phyloP scores from a whole-genome alignment of 306 rosid species.

The Sicyos baderoa region DNA sequence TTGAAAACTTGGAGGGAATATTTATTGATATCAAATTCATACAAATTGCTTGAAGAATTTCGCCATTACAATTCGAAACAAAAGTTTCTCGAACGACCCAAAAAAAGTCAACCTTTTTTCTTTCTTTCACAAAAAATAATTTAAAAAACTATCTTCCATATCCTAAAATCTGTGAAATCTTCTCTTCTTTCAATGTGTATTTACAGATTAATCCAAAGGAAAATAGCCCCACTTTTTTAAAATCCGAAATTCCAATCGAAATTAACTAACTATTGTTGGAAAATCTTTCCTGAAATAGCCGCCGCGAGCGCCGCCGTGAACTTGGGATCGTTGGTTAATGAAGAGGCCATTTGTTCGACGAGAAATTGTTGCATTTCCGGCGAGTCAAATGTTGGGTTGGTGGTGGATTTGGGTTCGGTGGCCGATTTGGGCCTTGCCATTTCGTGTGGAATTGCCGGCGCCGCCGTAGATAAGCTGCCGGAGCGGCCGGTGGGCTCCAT shows the following conservation, averaged over 20 bases:
- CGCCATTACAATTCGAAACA: constrained; percentile 11
- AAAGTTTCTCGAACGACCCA: not conserved
- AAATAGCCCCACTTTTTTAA: not conserved
- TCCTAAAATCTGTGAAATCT: not conserved
- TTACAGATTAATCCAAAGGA: constrained; percentile 46
- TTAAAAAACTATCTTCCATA: not conserved
- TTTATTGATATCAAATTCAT: not conserved
- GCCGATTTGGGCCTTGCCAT: constrained; percentile 44
- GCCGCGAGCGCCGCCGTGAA: constrained; percentile 90
- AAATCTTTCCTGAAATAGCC: constrained; percentile 75
- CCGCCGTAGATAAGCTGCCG: constrained; percentile 24
- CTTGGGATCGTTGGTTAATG: constrained; percentile 83
- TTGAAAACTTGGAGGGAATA: not conserved
- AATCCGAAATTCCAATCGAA: not conserved
- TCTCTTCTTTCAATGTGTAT: constrained; percentile 36
- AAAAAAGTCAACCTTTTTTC: not conserved
- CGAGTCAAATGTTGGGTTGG: constrained; percentile 38
- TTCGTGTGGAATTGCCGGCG: constrained; percentile 51
- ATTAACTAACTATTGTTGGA: constrained; percentile 20
- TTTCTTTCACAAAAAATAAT: not conserved
- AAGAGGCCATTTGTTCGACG: constrained; percentile 94
- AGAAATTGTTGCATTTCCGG: constrained; percentile 48
- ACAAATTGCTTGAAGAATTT: constrained; percentile 11
- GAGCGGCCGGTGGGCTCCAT: constrained; percentile 44
- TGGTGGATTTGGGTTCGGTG: too few relatives aligned